phyloP scores from a whole-genome alignment of 345 rosid species.

The Eutrema yunnanense region DNA sequence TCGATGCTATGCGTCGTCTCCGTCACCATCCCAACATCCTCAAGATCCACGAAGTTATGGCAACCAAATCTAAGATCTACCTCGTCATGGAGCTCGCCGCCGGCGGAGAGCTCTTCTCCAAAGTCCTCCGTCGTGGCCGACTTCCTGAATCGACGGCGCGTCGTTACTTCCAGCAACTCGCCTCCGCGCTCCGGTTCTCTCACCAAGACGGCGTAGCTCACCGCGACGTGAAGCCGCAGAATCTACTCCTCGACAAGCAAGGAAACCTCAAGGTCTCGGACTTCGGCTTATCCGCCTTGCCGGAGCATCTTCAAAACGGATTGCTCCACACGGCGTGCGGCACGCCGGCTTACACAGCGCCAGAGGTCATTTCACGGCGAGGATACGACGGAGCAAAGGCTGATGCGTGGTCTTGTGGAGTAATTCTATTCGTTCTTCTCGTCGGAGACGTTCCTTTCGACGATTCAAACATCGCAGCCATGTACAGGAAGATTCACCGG shows the following conservation, averaged over 20 bases:
- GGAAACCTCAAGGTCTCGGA: constrained; percentile 80
- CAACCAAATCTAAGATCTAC: constrained; percentile 73
- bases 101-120: constrained; percentile 76
- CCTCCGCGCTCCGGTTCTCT: constrained; percentile 71
- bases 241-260: constrained; percentile 56
- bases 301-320: constrained; percentile 62
- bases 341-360: constrained; percentile 74
- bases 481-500: constrained; percentile 62
- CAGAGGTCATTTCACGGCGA: constrained; percentile 57
- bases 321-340: constrained; percentile 89
- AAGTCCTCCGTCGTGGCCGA: constrained; percentile 53
- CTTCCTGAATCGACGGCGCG: constrained; percentile 53
- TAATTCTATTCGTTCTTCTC: constrained; percentile 55
- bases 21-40: constrained; percentile 80
- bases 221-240: constrained; percentile 91
- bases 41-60: constrained; percentile 87
- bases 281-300: constrained; percentile 77
- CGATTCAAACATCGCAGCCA: constrained; percentile 48
- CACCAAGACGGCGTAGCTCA: constrained; percentile 83
- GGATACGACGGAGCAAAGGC: constrained; percentile 78
- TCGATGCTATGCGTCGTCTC: constrained; percentile 77
- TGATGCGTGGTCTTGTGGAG: constrained; percentile 97
- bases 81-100: constrained; percentile 84
- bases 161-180: constrained; percentile 70
- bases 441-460: constrained; percentile 66